These are phyloP conservation scores for thale cress (Arabidopsis thaliana) DNA, from an alignment of 345 rosid genomes.

Conservation along the genomic window TAIR10.1 NC_003076.8:26376001-26376500, in stretches of 20 bases:
- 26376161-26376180: too few species aligned
- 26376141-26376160: conserved; percentile 34
- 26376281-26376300: conserved; percentile 45
- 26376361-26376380: conserved; percentile 44
- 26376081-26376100: conserved; percentile 92
- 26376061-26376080: conserved; percentile 96
- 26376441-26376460: conserved; percentile 12
- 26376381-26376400: conserved; percentile 43
- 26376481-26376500: conserved; percentile 36
- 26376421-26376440: conserved; percentile 40
- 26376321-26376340: conserved; percentile 34
- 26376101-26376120: conserved; percentile 89
- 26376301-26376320: conserved; percentile 46
- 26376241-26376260: conserved; percentile 42
- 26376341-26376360: conserved; percentile 48
- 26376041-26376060: conserved; percentile 91
- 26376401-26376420: conserved; percentile 14
- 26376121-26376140: conserved; percentile 53
- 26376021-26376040: conserved; percentile 89
- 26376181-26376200: background rate
- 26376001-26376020: conserved; percentile 81
- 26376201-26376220: conserved; percentile 16
- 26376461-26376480: conserved; percentile 5
- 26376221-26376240: too few species aligned
- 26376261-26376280: conserved; percentile 44